Evolutionary conservation across 169 alveolate species (phyloP).

Genomic region (Plasmodium blacklocki): DNA sequence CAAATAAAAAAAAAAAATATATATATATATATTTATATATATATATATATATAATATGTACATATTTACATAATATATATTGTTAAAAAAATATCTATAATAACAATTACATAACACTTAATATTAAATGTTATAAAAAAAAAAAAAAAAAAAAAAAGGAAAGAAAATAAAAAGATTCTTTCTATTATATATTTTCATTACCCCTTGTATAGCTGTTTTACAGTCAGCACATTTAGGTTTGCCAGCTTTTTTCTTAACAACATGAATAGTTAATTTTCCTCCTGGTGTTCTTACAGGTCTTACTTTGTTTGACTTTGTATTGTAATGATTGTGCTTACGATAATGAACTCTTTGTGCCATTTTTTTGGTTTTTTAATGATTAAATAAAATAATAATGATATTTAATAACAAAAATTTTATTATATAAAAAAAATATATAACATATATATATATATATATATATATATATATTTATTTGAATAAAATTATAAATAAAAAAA

Average conservation of each 20-base stretch:
- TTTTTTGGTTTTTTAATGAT: conserved; percentile 6
- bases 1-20: conserved; percentile 1
- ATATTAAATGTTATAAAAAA: no score
- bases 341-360: conserved; percentile 93
- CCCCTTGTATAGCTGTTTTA: conserved; percentile 83
- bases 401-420: no score
- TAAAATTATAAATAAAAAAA: no score
- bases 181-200: conserved; percentile 24
- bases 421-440: no score
- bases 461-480: no score
- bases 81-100: neutral
- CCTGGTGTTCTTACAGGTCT: conserved; percentile 94
- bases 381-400: no score
- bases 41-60: neutral
- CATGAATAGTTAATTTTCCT: conserved; percentile 85
- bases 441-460: no score
- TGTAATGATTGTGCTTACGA: conserved; percentile 89
- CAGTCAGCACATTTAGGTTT: conserved; percentile 90
- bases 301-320: conserved; percentile 90
- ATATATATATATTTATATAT: neutral
- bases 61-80: neutral
- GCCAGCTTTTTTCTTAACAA: conserved; percentile 83
- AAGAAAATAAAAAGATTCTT: neutral
- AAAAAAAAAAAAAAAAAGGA: no score
- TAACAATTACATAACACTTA: no score